Percentiles rank a stretch among this genome's conserved stretches.
Evolutionary conservation across 176 grass and related monocot genomes (phyloP).

Genomic region (Zoysia pacifica): DNA sequence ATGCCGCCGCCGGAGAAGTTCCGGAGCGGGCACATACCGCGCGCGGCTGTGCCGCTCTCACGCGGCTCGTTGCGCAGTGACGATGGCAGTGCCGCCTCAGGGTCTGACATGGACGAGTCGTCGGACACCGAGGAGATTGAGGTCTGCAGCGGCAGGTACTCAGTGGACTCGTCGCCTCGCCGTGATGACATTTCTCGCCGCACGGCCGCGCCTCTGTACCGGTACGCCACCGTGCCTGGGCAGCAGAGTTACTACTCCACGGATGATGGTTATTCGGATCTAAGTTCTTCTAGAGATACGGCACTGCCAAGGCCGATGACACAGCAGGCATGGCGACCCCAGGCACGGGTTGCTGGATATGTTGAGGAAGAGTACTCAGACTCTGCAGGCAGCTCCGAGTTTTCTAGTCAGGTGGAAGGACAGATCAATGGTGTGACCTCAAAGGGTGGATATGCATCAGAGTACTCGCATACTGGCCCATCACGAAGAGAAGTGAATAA

Average conservation of each 20-base stretch:
- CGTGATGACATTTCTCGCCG: conserved; percentile 35
- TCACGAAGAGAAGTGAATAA: conserved; percentile 42
- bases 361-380: conserved; percentile 76
- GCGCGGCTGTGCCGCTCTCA: conserved; percentile 55
- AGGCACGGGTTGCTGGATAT: conserved; percentile 46
- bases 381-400: conserved; percentile 76
- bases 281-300: conserved; percentile 88
- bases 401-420: conserved; percentile 54
- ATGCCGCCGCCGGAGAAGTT: conserved; percentile 97
- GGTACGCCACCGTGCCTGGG: conserved; percentile 44
- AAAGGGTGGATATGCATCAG: conserved; percentile 54
- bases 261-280: conserved; percentile 87
- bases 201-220: conserved; percentile 39
- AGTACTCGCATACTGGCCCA: conserved; percentile 55
- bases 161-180: conserved; percentile 70
- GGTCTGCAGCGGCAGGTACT: conserved; percentile 66
- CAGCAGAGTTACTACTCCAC: conserved; percentile 72
- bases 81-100: conserved; percentile 59
- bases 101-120: conserved; percentile 92
- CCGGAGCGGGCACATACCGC: conserved; percentile 75
- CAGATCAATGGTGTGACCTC: conserved; percentile 42
- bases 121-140: conserved; percentile 78
- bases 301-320: conserved; percentile 49
- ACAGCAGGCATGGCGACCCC: conserved; percentile 44
- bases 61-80: conserved; percentile 47